A percentile compares a stretch with the other conserved stretches of the same genome.
Conservation (phyloP, 129 eudicot genomes). For the Saussurea involucrata region DNA sequence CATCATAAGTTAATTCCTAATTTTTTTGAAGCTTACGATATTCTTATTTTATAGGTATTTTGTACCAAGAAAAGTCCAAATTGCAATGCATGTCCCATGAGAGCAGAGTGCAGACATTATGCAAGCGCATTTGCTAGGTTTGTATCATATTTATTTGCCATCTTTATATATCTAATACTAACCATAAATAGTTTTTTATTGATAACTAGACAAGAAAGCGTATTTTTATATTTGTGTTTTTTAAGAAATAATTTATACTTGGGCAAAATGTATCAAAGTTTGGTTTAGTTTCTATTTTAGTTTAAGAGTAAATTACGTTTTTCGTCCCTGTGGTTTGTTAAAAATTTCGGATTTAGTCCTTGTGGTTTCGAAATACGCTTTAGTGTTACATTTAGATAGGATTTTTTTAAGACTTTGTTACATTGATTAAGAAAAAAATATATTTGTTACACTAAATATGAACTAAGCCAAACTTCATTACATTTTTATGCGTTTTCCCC, state of each 20-base stretch:
- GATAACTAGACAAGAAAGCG: background rate
- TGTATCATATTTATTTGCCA: slow-evolving; percentile 6
- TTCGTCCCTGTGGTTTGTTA: too few species aligned
- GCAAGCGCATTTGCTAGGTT: slow-evolving; percentile 70
- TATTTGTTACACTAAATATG: background rate
- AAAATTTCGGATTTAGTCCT: too few species aligned
- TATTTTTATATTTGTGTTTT: background rate
- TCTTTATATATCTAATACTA: background rate
- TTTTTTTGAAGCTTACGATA: background rate
- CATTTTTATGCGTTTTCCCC: background rate
- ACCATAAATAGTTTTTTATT: background rate
- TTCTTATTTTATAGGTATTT: slow-evolving; percentile 39
- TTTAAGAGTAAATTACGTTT: too few species aligned
- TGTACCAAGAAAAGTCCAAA: slow-evolving; percentile 62
- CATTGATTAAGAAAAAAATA: background rate
- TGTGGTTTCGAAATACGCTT: too few species aligned
- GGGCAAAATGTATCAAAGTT: background rate
- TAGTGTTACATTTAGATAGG: background rate
- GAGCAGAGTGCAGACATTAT: slow-evolving; percentile 58
- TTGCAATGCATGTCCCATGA: slow-evolving; percentile 85
- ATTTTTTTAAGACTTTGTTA: background rate
- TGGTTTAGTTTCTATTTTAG: background rate
- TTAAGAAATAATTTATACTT: background rate
- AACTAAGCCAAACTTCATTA: background rate
- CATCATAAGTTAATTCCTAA: background rate